Percentiles rank a stretch among this genome's conserved stretches.
Evolutionary conservation across 148 eudicot genomes (phyloP).

Genomic region (Rhododendron henanense): DNA sequence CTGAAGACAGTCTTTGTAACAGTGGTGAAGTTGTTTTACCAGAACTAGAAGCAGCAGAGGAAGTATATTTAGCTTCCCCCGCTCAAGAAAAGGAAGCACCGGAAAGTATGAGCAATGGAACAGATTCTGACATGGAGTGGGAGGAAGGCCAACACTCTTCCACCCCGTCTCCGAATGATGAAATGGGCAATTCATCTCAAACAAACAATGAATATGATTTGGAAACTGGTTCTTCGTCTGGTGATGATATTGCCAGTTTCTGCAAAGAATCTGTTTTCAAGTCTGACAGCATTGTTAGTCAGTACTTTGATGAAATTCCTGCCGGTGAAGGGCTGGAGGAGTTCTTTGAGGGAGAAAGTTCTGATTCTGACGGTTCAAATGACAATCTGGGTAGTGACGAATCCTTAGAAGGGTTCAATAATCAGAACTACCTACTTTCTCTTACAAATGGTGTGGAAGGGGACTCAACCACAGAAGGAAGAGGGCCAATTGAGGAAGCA

Average conservation of each 20-base stretch:
- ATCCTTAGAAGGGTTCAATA: neutral
- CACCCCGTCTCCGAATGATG: conserved; percentile 14
- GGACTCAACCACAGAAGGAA: conserved; percentile 14
- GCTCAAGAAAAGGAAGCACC: conserved; percentile 18
- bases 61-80: neutral
- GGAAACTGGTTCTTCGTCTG: conserved; percentile 1
- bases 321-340: conserved; percentile 19
- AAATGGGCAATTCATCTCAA: conserved; percentile 4
- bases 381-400: conserved; percentile 10
- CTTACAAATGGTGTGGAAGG: neutral
- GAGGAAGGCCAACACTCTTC: conserved; percentile 36
- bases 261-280: conserved; percentile 19
- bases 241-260: conserved; percentile 1
- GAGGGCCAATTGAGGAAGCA: neutral
- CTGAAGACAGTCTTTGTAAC: conserved; percentile 13
- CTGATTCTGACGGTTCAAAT: conserved; percentile 27
- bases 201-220: conserved; percentile 16
- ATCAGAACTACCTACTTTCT: neutral
- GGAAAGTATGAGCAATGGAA: conserved; percentile 20
- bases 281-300: conserved; percentile 15
- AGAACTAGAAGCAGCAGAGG: conserved; percentile 11
- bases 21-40: conserved; percentile 14
- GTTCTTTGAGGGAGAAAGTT: conserved; percentile 31
- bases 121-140: conserved; percentile 61
- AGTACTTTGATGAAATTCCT: conserved; percentile 25